Percentiles rank a stretch among this genome's conserved stretches.
Evolutionary conservation across 2,329 filamentous ascomycete species (phyloP).

Genomic region (Dothidotthia symphoricarpi): DNA sequence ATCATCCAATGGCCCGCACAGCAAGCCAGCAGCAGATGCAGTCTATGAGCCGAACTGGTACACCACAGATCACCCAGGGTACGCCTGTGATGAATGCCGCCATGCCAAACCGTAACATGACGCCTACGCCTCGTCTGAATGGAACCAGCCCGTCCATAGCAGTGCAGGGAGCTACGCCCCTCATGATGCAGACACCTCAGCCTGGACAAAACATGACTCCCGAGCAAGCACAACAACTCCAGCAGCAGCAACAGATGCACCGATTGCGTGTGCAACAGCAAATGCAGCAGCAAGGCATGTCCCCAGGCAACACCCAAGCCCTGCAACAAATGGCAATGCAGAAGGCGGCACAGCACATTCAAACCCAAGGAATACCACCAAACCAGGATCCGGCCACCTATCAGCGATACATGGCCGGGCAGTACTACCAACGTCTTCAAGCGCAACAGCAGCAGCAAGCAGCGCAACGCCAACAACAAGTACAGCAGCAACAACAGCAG

Average conservation of each 20-base stretch:
- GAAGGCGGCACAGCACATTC: conserved; percentile 34
- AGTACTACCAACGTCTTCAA: conserved; percentile 16
- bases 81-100: conserved; percentile 41
- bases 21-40: conserved; percentile 41
- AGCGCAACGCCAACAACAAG: conserved; percentile 27
- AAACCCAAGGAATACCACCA: conserved; percentile 33
- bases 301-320: conserved; percentile 17
- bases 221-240: conserved; percentile 35
- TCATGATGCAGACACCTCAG: conserved; percentile 40
- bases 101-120: conserved; percentile 42
- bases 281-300: conserved; percentile 17
- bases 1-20: conserved; percentile 41
- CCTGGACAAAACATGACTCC: conserved; percentile 36
- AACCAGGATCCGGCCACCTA: conserved; percentile 29
- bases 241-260: conserved; percentile 25
- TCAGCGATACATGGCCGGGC: conserved; percentile 26
- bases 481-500: conserved; percentile 29
- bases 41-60: conserved; percentile 38
- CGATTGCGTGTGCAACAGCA: conserved; percentile 29
- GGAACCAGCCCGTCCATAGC: conserved; percentile 37
- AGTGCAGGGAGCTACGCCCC: conserved; percentile 37
- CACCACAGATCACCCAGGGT: conserved; percentile 40
- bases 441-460: conserved; percentile 14
- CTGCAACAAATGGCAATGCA: conserved; percentile 34
- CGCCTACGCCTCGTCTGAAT: conserved; percentile 42